phyloP scores from a whole-genome alignment of 164 flowering plant genomes.

The Stephania japonica region DNA sequence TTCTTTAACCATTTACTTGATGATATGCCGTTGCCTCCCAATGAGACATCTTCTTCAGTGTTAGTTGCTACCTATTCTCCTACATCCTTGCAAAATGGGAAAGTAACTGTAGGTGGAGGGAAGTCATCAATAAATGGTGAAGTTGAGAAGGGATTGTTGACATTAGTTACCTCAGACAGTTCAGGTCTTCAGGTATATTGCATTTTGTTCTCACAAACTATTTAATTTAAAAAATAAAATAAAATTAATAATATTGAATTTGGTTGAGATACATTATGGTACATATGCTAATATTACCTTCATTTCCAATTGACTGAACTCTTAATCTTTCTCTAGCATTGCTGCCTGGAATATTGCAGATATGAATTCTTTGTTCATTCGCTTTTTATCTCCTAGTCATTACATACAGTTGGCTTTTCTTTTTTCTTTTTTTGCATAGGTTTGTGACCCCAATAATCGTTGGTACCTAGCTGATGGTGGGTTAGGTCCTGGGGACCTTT shows the following conservation, averaged over 20 bases:
- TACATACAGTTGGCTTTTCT: constrained; percentile 22
- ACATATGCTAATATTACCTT: not conserved
- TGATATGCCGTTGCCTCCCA: constrained; percentile 76
- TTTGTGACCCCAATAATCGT: constrained; percentile 88
- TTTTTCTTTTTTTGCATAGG: constrained; percentile 36
- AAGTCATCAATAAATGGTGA: constrained; percentile 51
- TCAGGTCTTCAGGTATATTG: constrained; percentile 77
- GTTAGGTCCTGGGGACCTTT: constrained; percentile 66
- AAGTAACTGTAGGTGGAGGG: constrained; percentile 58
- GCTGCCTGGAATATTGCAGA: not conserved
- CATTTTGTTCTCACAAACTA: not conserved
- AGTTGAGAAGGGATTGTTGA: constrained; percentile 83
- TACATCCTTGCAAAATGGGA: constrained; percentile 53
- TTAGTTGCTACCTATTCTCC: constrained; percentile 63
- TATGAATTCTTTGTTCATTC: not conserved
- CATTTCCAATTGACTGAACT: not conserved
- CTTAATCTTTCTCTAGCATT: not conserved
- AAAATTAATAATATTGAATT: not conserved
- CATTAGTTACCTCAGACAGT: constrained; percentile 65
- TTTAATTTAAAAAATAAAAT: not conserved
- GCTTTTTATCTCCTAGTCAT: constrained; percentile 24
- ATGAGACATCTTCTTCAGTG: constrained; percentile 81
- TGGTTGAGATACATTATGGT: not conserved
- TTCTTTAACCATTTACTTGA: constrained; percentile 81
- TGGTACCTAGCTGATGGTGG: constrained; percentile 87